A percentile compares a stretch with the other conserved stretches of the same genome.
Conservation (phyloP, 305 asterid genomes). For the Solanum hybrid region DNA sequence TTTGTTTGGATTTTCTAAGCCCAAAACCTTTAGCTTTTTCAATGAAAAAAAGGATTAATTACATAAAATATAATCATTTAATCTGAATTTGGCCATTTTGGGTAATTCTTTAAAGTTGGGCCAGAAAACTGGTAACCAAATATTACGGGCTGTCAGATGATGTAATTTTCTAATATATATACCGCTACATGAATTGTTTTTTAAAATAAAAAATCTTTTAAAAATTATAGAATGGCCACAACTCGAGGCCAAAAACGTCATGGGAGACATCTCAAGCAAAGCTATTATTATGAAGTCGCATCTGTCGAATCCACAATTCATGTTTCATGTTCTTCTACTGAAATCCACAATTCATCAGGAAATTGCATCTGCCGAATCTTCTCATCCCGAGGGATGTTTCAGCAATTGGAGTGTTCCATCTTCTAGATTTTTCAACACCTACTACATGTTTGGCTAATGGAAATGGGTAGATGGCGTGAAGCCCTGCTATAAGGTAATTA, state of each 20-base stretch:
- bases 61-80: background rate
- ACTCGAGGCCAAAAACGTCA: too few relatives aligned
- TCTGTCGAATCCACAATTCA: background rate
- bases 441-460: background rate
- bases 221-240: background rate
- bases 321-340: background rate
- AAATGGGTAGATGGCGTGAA: background rate
- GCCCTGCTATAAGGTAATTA: background rate
- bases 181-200: background rate
- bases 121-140: background rate
- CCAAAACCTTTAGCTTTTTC: background rate
- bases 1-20: background rate
- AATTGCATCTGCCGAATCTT: background rate
- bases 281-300: background rate
- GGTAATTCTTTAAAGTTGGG: background rate
- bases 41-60: background rate
- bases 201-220: too few relatives aligned
- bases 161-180: background rate
- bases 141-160: background rate
- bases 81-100: too few relatives aligned
- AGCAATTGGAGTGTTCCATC: background rate
- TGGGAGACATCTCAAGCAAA: background rate
- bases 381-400: background rate
- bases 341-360: background rate
- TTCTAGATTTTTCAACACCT: background rate